phyloP scores from a whole-genome alignment of 2,329 filamentous ascomycete species.

The Zymoseptoria tritici region DNA sequence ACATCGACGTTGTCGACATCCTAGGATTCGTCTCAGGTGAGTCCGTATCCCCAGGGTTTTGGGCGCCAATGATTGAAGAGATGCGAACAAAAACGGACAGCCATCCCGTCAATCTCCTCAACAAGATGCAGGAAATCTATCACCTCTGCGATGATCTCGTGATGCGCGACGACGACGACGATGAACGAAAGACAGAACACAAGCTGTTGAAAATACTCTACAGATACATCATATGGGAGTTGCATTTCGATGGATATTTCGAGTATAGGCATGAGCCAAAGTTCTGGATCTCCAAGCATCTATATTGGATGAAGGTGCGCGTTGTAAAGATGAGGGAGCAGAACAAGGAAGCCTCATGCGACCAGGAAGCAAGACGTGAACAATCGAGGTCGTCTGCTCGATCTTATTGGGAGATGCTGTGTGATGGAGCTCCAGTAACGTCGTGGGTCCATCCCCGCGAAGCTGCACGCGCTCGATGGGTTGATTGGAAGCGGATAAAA shows the following conservation, averaged over 20 bases:
- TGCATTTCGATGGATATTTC: not conserved
- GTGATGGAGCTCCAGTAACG: not conserved
- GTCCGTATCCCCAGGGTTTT: not conserved
- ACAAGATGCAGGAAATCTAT: not conserved
- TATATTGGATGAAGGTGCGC: not conserved
- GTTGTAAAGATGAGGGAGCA: not conserved
- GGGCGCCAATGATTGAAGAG: not conserved
- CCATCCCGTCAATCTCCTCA: not conserved
- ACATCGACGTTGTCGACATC: not conserved
- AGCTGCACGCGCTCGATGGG: not conserved
- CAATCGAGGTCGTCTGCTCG: not conserved
- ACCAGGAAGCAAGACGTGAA: not conserved
- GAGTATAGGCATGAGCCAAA: not conserved
- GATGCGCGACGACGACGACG: not conserved
- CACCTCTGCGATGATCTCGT: not conserved
- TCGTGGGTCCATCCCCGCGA: not conserved
- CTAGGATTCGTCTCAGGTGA: not conserved
- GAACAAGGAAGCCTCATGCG: not conserved
- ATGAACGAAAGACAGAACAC: not conserved
- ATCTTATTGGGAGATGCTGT: not conserved
- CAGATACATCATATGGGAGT: not conserved
- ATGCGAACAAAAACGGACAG: not conserved
- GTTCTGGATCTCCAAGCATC: not conserved
- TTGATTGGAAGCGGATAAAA: not conserved
- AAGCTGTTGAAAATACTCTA: not conserved